Conservation (phyloP, 2,329 filamentous ascomycete genomes). For the Penicillium nordicum region DNA sequence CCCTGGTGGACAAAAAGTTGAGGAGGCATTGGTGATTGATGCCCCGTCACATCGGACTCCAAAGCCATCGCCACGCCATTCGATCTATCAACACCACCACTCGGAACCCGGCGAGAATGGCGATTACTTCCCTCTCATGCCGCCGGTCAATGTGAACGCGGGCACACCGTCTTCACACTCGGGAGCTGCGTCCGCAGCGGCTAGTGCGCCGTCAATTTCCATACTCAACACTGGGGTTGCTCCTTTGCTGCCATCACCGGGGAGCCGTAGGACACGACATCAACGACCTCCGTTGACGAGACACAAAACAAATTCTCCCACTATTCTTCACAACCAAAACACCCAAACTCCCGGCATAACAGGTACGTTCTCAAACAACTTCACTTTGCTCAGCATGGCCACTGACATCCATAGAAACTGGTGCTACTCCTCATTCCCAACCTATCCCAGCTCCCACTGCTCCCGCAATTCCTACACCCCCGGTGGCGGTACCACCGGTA, state of each 20-base stretch:
- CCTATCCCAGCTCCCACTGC: constrained; percentile 22
- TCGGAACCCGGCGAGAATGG: constrained; percentile 67
- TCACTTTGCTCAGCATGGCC: constrained; percentile 1
- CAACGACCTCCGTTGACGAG: constrained; percentile 57
- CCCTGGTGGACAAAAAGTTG: constrained; percentile 79
- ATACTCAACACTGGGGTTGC: constrained; percentile 77
- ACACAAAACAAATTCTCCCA: constrained; percentile 79
- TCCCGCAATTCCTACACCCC: constrained; percentile 35
- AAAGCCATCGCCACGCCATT: constrained; percentile 67
- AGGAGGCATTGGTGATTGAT: constrained; percentile 89
- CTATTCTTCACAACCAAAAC: constrained; percentile 58
- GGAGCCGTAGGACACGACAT: constrained; percentile 55
- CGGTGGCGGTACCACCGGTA: constrained; percentile 28
- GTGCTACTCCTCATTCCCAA: constrained; percentile 26
- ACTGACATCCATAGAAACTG: constrained; percentile 25
- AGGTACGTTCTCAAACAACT: constrained; percentile 31
- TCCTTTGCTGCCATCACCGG: constrained; percentile 77
- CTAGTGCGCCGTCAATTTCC: constrained; percentile 65
- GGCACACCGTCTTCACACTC: constrained; percentile 42
- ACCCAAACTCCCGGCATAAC: constrained; percentile 45
- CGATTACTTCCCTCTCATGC: constrained; percentile 80
- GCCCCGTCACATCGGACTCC: constrained; percentile 73
- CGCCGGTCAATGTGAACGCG: constrained; percentile 46
- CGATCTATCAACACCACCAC: constrained; percentile 47
- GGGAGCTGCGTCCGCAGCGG: constrained; percentile 39